A percentile compares a stretch with the other conserved stretches of the same genome.
phyloP scores from a whole-genome alignment of 306 rosid species.

The Vigna hirtella region DNA sequence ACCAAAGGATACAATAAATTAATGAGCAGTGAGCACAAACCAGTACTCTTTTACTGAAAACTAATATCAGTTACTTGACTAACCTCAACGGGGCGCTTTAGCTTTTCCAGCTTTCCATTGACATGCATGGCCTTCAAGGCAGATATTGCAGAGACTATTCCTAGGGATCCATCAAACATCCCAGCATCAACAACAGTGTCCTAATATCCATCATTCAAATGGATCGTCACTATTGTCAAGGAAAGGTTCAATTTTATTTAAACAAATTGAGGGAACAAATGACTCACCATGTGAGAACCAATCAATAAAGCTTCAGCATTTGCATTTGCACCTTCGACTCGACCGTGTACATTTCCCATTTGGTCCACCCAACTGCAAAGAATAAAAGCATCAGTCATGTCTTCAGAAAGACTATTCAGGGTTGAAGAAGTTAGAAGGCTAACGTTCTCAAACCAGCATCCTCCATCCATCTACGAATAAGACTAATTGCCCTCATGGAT shows the following conservation, averaged over 20 bases:
- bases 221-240: slow-evolving; percentile 11
- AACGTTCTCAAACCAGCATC: slow-evolving; percentile 97
- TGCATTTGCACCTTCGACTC: slow-evolving; percentile 80
- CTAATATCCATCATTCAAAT: slow-evolving; percentile 50
- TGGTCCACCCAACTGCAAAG: slow-evolving; percentile 85
- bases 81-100: slow-evolving; percentile 88
- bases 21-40: background rate
- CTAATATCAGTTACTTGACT: slow-evolving; percentile 40
- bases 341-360: slow-evolving; percentile 90
- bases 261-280: slow-evolving; percentile 13
- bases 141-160: slow-evolving; percentile 84
- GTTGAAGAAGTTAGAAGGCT: slow-evolving; percentile 55
- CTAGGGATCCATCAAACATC: slow-evolving; percentile 86
- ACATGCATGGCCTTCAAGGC: slow-evolving; percentile 76
- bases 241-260: slow-evolving; percentile 25
- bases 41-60: slow-evolving; percentile 9
- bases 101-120: slow-evolving; percentile 62
- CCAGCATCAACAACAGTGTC: slow-evolving; percentile 98
- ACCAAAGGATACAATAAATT: slow-evolving; percentile 3
- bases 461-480: slow-evolving; percentile 86
- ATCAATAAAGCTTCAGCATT: slow-evolving; percentile 73
- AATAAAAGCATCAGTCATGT: slow-evolving; percentile 51
- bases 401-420: slow-evolving; percentile 31
- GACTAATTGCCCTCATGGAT: slow-evolving; percentile 66
- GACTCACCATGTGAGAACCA: slow-evolving; percentile 89